Conservation (phyloP, 1,139 yeast genomes). For the Zhuliangozyma blackwelliae region DNA sequence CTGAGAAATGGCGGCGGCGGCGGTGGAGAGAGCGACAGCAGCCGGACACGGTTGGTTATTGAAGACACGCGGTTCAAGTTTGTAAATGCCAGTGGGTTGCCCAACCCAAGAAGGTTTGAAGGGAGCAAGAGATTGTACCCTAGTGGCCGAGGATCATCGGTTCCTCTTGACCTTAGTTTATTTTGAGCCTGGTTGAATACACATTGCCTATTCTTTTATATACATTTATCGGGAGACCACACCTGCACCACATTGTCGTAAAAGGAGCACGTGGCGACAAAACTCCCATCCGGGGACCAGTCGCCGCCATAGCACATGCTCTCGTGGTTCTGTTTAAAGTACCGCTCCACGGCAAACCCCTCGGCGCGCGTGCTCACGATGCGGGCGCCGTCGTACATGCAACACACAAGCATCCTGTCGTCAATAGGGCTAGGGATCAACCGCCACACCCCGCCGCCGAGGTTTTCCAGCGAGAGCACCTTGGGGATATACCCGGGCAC, state of each 20-base stretch:
- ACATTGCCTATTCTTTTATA: conserved; percentile 4
- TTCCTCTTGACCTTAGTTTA: conserved; percentile 67
- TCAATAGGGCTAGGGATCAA: conserved; percentile 60
- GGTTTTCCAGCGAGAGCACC: conserved; percentile 37
- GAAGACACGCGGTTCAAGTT: conserved; percentile 76
- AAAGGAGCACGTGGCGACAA: conserved; percentile 79
- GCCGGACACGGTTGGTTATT: conserved; percentile 39
- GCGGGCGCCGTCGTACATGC: conserved; percentile 95
- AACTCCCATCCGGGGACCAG: conserved; percentile 53
- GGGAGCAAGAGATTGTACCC: conserved; percentile 70
- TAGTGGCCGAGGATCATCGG: conserved; percentile 93
- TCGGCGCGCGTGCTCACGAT: conserved; percentile 29
- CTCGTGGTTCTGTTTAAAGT: conserved; percentile 68
- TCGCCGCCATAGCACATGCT: conserved; percentile 97
- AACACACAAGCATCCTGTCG: conserved; percentile 63
- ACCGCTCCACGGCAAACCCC: conserved; percentile 40
- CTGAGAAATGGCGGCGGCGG: conserved; percentile 7
- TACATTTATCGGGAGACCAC: conserved; percentile 44
- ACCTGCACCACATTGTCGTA: conserved; percentile 78
- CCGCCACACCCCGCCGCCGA: conserved; percentile 97
- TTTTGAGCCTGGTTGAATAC: conserved; percentile 9
- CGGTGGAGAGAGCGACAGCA: conserved; percentile 10
- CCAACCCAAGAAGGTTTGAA: conserved; percentile 71
- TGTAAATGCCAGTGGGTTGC: conserved; percentile 63
- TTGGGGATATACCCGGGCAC: conserved; percentile 48